Base-by-base conservation (phyloP, 345 rosid genomes). In the Hypericum androsaemum region DNA sequence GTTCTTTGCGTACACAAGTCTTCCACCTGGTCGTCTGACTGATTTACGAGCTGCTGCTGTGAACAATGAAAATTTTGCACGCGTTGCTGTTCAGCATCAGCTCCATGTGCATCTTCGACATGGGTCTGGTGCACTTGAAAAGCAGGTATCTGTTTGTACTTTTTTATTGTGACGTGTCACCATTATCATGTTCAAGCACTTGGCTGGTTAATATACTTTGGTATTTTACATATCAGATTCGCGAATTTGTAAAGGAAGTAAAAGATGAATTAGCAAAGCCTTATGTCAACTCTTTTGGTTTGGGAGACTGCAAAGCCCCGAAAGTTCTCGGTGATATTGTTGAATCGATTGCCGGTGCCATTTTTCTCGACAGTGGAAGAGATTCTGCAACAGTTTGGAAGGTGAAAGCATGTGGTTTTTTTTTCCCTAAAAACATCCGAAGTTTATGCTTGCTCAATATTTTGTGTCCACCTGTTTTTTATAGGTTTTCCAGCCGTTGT, bases 1-100 rank as follows among this genome's bases (percentile, higher is more conserved):
- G 69, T 92, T 92, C 72, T 92, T 92, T 78, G 80, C 90, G 0
- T 85, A 92, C 59, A 81, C 94, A 10, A 69, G 83, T 69, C 84
- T 92, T 44, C 95, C 98, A 28, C 98, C 98, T 17, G 98, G 98
- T 40, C 83, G 97, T 37, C 74, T 92, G 78, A 92, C 98, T 10
- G 98, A 92, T 75, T 75, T 92, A 59, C 83, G 98, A 58, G 98
- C 97, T 63, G 97, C 98, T 45, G 98, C 98, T 55, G 98, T 92
- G 51, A 92, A 92, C 74, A 92, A 92, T 56, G 98, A 92, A 65
- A 92, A 92, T 39, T 92, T 92, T 56, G 97, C 98, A 13, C 97
- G 97, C 49, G 94, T 92, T 49, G 95, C 97, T 1, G 98, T 92
- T 53, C 88, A 88, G 44, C 98, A 88, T 63, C 82, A 78, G 78